Percentiles rank a stretch among this genome's conserved stretches.
phyloP scores from a whole-genome alignment of 73 alveolate genomes.

The Tetrahymena malaccensis region DNA sequence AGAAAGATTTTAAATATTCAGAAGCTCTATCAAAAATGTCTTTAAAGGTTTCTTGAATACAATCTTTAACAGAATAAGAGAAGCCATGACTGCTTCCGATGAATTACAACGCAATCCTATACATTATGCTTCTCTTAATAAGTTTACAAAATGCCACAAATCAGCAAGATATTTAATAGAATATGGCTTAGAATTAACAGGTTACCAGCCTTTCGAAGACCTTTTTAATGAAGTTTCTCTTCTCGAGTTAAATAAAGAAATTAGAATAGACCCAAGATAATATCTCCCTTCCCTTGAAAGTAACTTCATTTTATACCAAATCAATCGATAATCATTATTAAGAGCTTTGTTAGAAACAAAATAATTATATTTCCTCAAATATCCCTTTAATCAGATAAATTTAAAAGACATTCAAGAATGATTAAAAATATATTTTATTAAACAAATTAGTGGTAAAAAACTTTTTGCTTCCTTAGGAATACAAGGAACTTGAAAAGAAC shows the following conservation, averaged over 20 bases:
- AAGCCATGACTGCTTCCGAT: slow-evolving; percentile 45
- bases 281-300: slow-evolving; percentile 27
- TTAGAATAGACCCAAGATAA: slow-evolving; percentile 65
- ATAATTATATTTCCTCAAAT: too few relatives aligned
- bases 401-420: too few relatives aligned
- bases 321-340: too few relatives aligned
- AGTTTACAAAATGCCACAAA: slow-evolving; percentile 58
- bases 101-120: slow-evolving; percentile 48
- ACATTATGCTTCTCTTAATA: slow-evolving; percentile 66
- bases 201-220: slow-evolving; percentile 45
- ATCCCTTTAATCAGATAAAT: too few relatives aligned
- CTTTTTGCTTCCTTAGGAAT: slow-evolving; percentile 7
- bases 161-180: slow-evolving; percentile 38
- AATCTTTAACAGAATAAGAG: slow-evolving; percentile 9
- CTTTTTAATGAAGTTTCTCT: slow-evolving; percentile 53
- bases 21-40: slow-evolving; percentile 38
- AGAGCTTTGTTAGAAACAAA: too few relatives aligned
- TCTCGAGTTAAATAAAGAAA: slow-evolving; percentile 53
- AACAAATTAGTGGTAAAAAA: slow-evolving; percentile 41
- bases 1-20: slow-evolving; percentile 52
- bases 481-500: background rate
- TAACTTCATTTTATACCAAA: too few relatives aligned
- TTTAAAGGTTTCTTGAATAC: slow-evolving; percentile 38
- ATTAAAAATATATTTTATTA: too few relatives aligned
- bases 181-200: slow-evolving; percentile 37